These are phyloP conservation scores for Chaetoscypha palmicola DNA, from an alignment of 2,329 filamentous ascomycete genomes.

Conservation along the genomic window DNA sequence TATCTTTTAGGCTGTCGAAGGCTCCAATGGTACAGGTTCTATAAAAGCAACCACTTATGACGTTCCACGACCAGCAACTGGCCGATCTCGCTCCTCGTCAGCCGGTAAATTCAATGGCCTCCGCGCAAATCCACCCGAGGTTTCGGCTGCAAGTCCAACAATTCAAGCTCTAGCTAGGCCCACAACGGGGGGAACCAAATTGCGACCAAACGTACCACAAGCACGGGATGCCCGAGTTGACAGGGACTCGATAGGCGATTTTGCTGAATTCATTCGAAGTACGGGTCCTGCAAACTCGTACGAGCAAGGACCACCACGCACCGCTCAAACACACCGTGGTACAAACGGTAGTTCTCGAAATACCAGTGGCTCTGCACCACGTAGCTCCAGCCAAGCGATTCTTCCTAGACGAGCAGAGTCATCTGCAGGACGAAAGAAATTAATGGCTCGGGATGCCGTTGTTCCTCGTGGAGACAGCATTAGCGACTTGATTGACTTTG, in stretches of 20 bases:
- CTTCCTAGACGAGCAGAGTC: conserved; percentile 26
- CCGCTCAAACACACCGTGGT: conserved; percentile 29
- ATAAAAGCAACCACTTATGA: conserved; percentile 9
- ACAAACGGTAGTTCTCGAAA: conserved; percentile 27
- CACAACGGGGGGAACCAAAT: conserved; percentile 16
- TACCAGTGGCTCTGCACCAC: conserved; percentile 17
- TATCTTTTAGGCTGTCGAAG: conserved; percentile 14
- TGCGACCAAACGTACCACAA: conserved; percentile 23
- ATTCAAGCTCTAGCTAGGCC: conserved; percentile 12
- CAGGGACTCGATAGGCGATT: conserved; percentile 68
- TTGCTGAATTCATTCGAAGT: conserved; percentile 83
- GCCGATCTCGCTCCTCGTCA: conserved; percentile 26
- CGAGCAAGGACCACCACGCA: conserved; percentile 21
- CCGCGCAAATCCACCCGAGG: conserved; percentile 15
- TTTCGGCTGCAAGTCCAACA: conserved; percentile 10
- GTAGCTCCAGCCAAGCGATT: conserved; percentile 11
- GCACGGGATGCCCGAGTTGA: conserved; percentile 69
- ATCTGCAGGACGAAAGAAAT: conserved; percentile 42
- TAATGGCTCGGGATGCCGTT: conserved; percentile 66
- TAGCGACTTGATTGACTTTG: conserved; percentile 91
- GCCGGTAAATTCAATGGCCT: conserved; percentile 20
- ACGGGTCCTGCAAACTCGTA: conserved; percentile 51
- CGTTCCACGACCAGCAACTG: conserved; percentile 16
- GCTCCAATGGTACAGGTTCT: conserved; percentile 14
- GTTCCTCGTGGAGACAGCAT: conserved; percentile 59